Evolutionary conservation across 1,284 basidiomycete genomes (phyloP).

Genomic region (Lentinula novae-zelandiae): DNA sequence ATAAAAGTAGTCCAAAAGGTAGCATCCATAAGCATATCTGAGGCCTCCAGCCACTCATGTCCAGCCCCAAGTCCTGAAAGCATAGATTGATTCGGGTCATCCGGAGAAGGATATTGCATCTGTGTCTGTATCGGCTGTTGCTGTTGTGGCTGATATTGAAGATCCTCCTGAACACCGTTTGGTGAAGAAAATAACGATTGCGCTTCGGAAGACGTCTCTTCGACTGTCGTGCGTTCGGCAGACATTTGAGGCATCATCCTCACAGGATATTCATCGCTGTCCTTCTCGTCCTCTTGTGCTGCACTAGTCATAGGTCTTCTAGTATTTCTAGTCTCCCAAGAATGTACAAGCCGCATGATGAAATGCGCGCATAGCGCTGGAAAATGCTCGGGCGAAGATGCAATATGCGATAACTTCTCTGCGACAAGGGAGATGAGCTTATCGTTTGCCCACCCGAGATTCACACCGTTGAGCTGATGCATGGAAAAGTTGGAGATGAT

Average conservation of each 20-base stretch:
- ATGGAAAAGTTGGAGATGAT: constrained; percentile 37
- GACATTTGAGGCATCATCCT: constrained; percentile 3
- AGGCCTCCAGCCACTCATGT: background rate
- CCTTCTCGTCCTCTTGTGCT: background rate
- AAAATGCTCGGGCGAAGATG: constrained; percentile 35
- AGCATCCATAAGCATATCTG: background rate
- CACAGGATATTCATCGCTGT: background rate
- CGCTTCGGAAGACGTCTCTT: background rate
- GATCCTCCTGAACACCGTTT: background rate
- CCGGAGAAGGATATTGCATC: background rate
- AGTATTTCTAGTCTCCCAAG: constrained; percentile 25
- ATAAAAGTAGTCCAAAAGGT: constrained; percentile 3
- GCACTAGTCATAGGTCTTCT: background rate
- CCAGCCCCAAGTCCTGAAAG: background rate
- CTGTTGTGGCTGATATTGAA: background rate
- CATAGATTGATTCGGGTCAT: background rate
- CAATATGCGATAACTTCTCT: constrained; percentile 28
- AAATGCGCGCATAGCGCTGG: constrained; percentile 38
- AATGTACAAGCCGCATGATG: constrained; percentile 29
- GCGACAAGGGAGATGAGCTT: constrained; percentile 31
- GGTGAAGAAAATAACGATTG: background rate
- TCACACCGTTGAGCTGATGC: constrained; percentile 28
- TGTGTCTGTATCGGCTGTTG: background rate
- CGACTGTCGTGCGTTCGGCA: constrained; percentile 3
- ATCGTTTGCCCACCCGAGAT: constrained; percentile 35